Percentiles rank a stretch among this genome's conserved stretches.
Conservation (phyloP, 768 basidiomycete genomes). For the Galerina sulciceps region DNA sequence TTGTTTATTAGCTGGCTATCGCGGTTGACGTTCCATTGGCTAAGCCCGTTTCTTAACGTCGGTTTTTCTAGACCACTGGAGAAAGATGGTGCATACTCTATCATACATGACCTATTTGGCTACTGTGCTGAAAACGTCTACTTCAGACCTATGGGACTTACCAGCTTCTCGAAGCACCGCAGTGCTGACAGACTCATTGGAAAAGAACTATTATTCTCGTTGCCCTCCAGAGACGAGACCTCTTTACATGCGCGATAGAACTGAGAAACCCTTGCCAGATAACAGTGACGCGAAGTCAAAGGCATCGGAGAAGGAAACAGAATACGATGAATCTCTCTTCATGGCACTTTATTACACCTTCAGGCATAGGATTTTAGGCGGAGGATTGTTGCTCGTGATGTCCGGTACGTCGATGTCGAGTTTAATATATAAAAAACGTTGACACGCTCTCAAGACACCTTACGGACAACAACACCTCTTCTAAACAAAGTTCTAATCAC, state of each 20-base stretch:
- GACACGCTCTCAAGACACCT: slow-evolving; percentile 34
- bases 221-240: slow-evolving; percentile 55
- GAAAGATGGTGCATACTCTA: slow-evolving; percentile 48
- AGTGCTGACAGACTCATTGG: slow-evolving; percentile 43
- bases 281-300: slow-evolving; percentile 2
- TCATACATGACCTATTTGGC: background rate
- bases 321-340: slow-evolving; percentile 54
- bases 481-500: slow-evolving; percentile 62
- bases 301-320: slow-evolving; percentile 3
- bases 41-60: slow-evolving; percentile 56
- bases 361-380: slow-evolving; percentile 47
- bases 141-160: slow-evolving; percentile 58
- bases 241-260: slow-evolving; percentile 27
- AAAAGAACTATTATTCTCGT: slow-evolving; percentile 50
- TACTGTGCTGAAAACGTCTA: background rate
- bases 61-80: slow-evolving; percentile 62
- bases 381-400: slow-evolving; percentile 52
- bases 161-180: slow-evolving; percentile 41
- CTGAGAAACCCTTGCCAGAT: background rate
- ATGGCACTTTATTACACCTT: slow-evolving; percentile 52
- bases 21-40: slow-evolving; percentile 54
- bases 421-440: background rate
- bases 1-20: slow-evolving; percentile 39
- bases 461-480: slow-evolving; percentile 59
- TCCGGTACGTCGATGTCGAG: slow-evolving; percentile 32